A percentile compares a stretch with the other conserved stretches of the same genome.
Conservation (phyloP, 2,329 filamentous ascomycete species). For the Furcasterigmium sp. region DNA sequence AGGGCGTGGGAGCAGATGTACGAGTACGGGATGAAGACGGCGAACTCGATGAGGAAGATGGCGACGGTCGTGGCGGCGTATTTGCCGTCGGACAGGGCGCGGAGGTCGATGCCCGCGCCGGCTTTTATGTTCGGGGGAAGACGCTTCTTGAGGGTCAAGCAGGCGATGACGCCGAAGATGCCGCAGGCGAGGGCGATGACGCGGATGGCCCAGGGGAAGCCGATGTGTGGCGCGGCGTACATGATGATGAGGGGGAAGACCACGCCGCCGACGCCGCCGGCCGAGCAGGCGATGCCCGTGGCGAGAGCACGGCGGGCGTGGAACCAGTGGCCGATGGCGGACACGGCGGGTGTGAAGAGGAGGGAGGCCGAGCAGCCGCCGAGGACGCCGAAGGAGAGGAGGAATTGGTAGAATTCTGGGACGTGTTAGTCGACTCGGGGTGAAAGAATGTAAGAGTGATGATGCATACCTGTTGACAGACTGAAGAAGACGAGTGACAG, state of each 20-base stretch:
- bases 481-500: conserved; percentile 53
- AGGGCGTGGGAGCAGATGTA: conserved; percentile 64
- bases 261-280: conserved; percentile 55
- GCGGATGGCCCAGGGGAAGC: conserved; percentile 25
- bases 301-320: conserved; percentile 57
- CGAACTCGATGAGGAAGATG: conserved; percentile 56
- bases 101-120: conserved; percentile 39
- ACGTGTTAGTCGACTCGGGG: neutral
- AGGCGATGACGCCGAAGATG: conserved; percentile 19
- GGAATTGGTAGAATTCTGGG: conserved; percentile 62
- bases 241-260: conserved; percentile 34
- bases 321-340: conserved; percentile 67
- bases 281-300: conserved; percentile 64
- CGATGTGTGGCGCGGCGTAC: conserved; percentile 17
- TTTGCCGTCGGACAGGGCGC: conserved; percentile 42
- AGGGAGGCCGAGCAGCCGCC: conserved; percentile 62
- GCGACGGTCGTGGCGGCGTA: conserved; percentile 48
- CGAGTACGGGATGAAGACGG: conserved; percentile 60
- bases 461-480: conserved; percentile 43
- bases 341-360: conserved; percentile 64
- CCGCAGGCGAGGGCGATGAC: conserved; percentile 21
- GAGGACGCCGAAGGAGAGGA: conserved; percentile 62
- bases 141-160: conserved; percentile 29
- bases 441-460: neutral
- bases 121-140: conserved; percentile 42